Conservation (phyloP, 768 basidiomycete species). For the Suillus clintonianus region DNA sequence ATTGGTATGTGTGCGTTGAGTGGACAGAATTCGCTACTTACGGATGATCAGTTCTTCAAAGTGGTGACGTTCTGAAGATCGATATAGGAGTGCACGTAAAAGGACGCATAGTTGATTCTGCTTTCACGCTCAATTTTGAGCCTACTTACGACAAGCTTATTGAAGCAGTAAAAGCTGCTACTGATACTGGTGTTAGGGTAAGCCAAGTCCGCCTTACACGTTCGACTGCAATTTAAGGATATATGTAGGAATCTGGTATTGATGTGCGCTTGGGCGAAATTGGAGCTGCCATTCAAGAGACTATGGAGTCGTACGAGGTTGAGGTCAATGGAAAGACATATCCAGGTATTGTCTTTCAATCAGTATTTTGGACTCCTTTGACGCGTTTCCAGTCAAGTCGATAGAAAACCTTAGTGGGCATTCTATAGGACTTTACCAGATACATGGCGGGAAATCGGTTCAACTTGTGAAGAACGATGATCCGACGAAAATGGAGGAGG, state of each 20-base stretch:
- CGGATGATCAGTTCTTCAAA: slow-evolving; percentile 64
- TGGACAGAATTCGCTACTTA: slow-evolving; percentile 10
- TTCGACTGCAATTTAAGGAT: not conserved
- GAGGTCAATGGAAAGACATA: slow-evolving; percentile 83
- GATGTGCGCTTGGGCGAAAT: slow-evolving; percentile 93
- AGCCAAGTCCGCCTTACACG: slow-evolving; percentile 14
- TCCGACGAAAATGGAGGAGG: slow-evolving; percentile 97
- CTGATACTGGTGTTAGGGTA: slow-evolving; percentile 88
- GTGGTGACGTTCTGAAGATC: slow-evolving; percentile 91
- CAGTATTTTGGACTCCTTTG: not conserved
- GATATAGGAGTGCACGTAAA: slow-evolving; percentile 97
- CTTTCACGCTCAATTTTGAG: slow-evolving; percentile 90
- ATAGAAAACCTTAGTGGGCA: slow-evolving; percentile 96
- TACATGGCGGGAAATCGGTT: slow-evolving; percentile 94
- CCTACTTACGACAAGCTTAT: slow-evolving; percentile 88
- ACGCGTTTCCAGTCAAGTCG: slow-evolving; percentile 68
- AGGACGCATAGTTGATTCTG: slow-evolving; percentile 94
- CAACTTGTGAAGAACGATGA: slow-evolving; percentile 88
- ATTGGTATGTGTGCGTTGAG: slow-evolving; percentile 50
- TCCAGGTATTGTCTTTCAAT: slow-evolving; percentile 54
- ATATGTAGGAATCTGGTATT: slow-evolving; percentile 84
- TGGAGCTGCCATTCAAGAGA: slow-evolving; percentile 91
- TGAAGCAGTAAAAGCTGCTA: slow-evolving; percentile 92
- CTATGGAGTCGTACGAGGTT: slow-evolving; percentile 99
- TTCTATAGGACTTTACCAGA: slow-evolving; percentile 85